These are phyloP conservation scores for Galeopsis tetrahit DNA, from an alignment of 257 asterid species.

Conservation along the genomic window DNA sequence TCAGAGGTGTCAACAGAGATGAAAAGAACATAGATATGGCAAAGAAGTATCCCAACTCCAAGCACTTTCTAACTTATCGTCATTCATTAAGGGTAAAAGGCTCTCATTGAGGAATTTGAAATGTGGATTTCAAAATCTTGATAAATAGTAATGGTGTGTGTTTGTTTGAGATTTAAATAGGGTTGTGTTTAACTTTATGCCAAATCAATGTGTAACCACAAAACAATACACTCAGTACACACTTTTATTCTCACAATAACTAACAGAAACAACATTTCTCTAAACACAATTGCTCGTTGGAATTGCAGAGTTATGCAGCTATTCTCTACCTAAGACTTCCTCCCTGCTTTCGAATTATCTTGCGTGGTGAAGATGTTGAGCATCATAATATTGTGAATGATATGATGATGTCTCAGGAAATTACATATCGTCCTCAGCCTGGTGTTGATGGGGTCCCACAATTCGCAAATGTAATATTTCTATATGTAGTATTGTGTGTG, in stretches of 20 bases:
- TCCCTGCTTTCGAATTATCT: conserved; percentile 75
- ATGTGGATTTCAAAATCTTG: too few species aligned
- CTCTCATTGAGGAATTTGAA: neutral
- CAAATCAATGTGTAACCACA: neutral
- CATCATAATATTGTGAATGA: conserved; percentile 97
- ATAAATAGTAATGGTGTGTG: too few species aligned
- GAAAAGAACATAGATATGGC: conserved; percentile 90
- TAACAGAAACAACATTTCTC: neutral
- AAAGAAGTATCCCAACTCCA: conserved; percentile 77
- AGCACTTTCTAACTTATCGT: conserved; percentile 90
- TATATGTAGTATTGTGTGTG: conserved; percentile 6
- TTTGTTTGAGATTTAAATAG: too few species aligned
- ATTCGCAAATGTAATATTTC: conserved; percentile 61
- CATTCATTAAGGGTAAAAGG: conserved; percentile 87
- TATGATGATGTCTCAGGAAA: conserved; percentile 97
- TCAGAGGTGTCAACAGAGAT: conserved; percentile 96
- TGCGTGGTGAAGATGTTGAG: conserved; percentile 92
- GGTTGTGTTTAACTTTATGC: too few species aligned
- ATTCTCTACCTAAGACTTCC: conserved; percentile 93
- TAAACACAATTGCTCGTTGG: conserved; percentile 34
- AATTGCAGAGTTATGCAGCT: conserved; percentile 88
- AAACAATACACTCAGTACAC: neutral
- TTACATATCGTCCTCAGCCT: conserved; percentile 88
- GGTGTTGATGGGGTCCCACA: conserved; percentile 71
- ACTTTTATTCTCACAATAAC: neutral